Conservation (phyloP, 306 rosid species). For the Cucurbita argyrosperma region DNA sequence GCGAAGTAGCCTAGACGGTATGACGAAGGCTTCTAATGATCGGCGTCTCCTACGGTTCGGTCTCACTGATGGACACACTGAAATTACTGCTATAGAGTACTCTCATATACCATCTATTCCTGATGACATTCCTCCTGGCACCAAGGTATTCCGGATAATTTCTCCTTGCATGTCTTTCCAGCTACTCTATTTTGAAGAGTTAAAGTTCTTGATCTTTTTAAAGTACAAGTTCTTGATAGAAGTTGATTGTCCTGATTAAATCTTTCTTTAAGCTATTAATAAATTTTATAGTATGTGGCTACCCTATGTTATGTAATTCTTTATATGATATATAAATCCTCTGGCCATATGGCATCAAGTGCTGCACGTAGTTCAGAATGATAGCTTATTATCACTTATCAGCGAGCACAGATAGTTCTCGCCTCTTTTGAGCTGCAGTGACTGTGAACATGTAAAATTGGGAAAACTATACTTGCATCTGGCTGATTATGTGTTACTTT, state of each 20-base stretch:
- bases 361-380: not conserved
- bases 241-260: not conserved
- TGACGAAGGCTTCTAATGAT: constrained; percentile 26
- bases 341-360: not conserved
- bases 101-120: constrained; percentile 41
- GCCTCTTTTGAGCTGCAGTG: not conserved
- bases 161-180: not conserved
- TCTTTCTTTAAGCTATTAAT: not conserved
- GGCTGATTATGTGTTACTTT: not conserved
- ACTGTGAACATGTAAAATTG: not conserved
- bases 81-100: constrained; percentile 63
- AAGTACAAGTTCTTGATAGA: not conserved
- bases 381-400: not conserved
- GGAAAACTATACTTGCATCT: not conserved
- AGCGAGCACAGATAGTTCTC: not conserved
- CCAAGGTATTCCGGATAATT: constrained; percentile 39
- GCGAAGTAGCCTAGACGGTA: constrained; percentile 33
- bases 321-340: not conserved
- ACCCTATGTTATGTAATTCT: not conserved
- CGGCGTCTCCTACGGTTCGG: constrained; percentile 48
- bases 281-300: not conserved
- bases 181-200: not conserved
- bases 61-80: constrained; percentile 72
- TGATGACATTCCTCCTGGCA: constrained; percentile 60
- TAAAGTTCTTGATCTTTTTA: not conserved